phyloP scores from a whole-genome alignment of 1,139 yeast species.

The Suhomyces atakaporum region DNA sequence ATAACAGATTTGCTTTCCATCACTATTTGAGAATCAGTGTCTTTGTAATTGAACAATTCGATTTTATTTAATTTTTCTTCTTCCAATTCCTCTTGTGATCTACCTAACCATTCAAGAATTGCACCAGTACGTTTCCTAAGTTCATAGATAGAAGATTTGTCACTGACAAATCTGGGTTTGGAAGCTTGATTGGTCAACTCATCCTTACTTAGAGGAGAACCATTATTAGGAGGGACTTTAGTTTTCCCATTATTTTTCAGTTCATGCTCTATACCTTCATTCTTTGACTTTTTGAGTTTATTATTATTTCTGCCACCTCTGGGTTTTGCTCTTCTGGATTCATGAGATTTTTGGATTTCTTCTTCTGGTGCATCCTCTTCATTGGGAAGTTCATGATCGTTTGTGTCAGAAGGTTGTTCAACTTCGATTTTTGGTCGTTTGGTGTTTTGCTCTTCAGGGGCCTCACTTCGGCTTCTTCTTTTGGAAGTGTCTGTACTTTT shows the following conservation, averaged over 20 bases:
- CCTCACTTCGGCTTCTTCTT: slow-evolving; percentile 5
- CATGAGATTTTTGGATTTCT: slow-evolving; percentile 18
- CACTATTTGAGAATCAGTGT: slow-evolving; percentile 13
- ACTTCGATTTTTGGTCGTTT: slow-evolving; percentile 12
- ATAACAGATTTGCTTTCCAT: slow-evolving; percentile 41
- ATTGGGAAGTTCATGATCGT: slow-evolving; percentile 19
- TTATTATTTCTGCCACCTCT: slow-evolving; percentile 11
- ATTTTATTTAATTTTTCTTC: slow-evolving; percentile 64
- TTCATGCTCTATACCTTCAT: slow-evolving; percentile 2
- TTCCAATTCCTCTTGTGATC: slow-evolving; percentile 79
- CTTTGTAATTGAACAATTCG: slow-evolving; percentile 41
- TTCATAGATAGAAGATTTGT: slow-evolving; percentile 72
- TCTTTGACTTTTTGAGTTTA: slow-evolving; percentile 10
- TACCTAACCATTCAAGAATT: slow-evolving; percentile 82
- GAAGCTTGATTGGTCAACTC: slow-evolving; percentile 63
- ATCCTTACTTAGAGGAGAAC: slow-evolving; percentile 31
- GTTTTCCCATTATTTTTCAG: slow-evolving; percentile 9
- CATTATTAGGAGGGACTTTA: slow-evolving; percentile 10
- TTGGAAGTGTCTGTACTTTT: slow-evolving; percentile 4
- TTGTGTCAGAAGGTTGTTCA: slow-evolving; percentile 17
- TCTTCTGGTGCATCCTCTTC: slow-evolving; percentile 21
- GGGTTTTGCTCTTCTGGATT: slow-evolving; percentile 11
- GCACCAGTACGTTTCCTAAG: slow-evolving; percentile 88
- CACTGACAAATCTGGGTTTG: slow-evolving; percentile 80
- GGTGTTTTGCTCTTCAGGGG: slow-evolving; percentile 6